A percentile compares a stretch with the other conserved stretches of the same genome.
Evolutionary conservation across 768 basidiomycete species (phyloP).

Genomic region (Butyriboletus loyo): DNA sequence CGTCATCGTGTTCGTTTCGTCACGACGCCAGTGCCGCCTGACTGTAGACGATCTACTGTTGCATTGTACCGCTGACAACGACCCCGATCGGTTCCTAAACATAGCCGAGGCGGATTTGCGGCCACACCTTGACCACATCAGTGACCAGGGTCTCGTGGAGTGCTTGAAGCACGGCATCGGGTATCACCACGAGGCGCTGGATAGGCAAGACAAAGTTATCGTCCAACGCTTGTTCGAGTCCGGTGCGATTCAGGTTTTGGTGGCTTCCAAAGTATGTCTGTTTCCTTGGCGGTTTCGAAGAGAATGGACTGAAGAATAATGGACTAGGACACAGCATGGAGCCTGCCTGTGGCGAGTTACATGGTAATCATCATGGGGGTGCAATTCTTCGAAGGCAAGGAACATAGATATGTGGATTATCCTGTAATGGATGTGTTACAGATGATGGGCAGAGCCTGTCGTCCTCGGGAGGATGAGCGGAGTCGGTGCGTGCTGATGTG

Average conservation of each 20-base stretch:
- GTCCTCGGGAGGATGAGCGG: conserved; percentile 81
- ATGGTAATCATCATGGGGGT: conserved; percentile 99
- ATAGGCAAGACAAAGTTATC: conserved; percentile 89
- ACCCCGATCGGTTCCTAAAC: conserved; percentile 85
- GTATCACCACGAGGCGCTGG: conserved; percentile 92
- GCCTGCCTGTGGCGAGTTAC: conserved; percentile 86
- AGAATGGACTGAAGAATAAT: not conserved
- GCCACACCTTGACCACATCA: conserved; percentile 84
- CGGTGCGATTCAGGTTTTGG: conserved; percentile 91
- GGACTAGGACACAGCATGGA: conserved; percentile 90
- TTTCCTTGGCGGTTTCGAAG: not conserved
- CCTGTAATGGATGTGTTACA: conserved; percentile 98
- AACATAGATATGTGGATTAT: conserved; percentile 97
- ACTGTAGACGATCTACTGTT: conserved; percentile 89
- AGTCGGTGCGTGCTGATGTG: conserved; percentile 97
- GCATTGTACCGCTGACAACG: conserved; percentile 85
- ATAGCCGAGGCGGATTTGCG: conserved; percentile 79
- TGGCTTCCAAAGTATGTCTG: conserved; percentile 80
- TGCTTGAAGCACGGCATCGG: conserved; percentile 88
- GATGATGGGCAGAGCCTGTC: conserved; percentile 99
- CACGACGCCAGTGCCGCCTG: conserved; percentile 88
- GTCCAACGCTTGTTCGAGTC: conserved; percentile 90
- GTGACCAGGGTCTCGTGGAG: conserved; percentile 72
- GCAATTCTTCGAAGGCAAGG: conserved; percentile 93
- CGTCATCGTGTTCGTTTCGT: conserved; percentile 90